Evolutionary conservation across 805 yeast species (phyloP).

Genomic region (Saccharomycopsis selenospora): DNA sequence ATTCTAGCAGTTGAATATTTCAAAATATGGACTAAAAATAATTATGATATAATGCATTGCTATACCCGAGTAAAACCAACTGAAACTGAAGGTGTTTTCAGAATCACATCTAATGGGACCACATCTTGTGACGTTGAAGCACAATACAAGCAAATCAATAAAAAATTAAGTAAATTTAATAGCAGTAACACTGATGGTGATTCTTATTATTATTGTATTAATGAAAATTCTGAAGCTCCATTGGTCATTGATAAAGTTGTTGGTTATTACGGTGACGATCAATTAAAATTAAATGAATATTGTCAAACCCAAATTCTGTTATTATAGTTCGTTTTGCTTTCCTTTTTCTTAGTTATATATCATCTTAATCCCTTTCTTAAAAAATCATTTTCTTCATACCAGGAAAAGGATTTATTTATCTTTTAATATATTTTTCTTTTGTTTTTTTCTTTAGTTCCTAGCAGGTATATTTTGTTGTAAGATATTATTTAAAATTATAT

Average conservation of each 20-base stretch:
- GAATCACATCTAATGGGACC: conserved; percentile 19
- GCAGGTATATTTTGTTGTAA: conserved; percentile 27
- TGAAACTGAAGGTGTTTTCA: conserved; percentile 6
- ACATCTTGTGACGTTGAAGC: conserved; percentile 19
- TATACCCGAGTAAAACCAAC: conserved; percentile 16
- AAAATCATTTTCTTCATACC: no score
- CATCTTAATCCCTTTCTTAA: no score
- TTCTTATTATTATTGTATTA: conserved; percentile 10
- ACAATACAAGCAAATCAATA: conserved; percentile 16
- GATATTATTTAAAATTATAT: conserved; percentile 36
- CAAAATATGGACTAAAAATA: conserved; percentile 18
- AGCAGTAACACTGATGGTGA: neutral
- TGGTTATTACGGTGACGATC: conserved; percentile 11
- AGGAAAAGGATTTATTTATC: neutral
- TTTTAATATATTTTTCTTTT: neutral
- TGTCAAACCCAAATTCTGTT: conserved; percentile 5
- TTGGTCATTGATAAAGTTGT: conserved; percentile 20
- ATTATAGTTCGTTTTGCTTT: neutral
- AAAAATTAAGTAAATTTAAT: conserved; percentile 12
- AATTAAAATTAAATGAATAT: conserved; percentile 8
- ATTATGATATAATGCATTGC: conserved; percentile 21
- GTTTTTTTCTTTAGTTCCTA: conserved; percentile 13
- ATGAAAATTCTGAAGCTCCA: conserved; percentile 12
- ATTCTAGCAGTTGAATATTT: conserved; percentile 21
- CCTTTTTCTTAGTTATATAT: neutral